Base-by-base conservation (phyloP, 768 basidiomycete species). In the Kwoniella heveanensis region DNA sequence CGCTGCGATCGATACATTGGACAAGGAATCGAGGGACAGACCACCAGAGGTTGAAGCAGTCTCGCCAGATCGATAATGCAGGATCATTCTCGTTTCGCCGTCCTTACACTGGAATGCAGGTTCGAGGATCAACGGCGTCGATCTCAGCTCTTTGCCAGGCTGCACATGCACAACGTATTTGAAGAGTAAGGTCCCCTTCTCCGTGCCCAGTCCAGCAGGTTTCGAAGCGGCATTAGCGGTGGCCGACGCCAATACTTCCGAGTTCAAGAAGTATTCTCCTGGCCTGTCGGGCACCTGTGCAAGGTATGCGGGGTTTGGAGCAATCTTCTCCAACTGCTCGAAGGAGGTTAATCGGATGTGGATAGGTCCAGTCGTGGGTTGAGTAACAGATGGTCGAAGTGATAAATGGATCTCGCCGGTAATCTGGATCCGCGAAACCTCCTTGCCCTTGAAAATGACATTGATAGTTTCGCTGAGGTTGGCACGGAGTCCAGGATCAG, bases 251-350 rank as follows among this genome's bases (percentile, higher is more conserved):
- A 79, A 76, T 1, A 75, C 69, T 54, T 76, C 73, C 12, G 75
- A 57, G 51, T 79, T 74, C 27, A 82, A 69, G 36, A 72, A 70
- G 69, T 79, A 82, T 63, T 81, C 80, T 32, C 81, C 81, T 1
- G 76, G 72, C 26, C 44, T 64, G 21, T 74, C 73, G n/a, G 77
- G 76, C 12, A 78, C 64, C 36, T 79, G 65, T 49, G 69, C 54
- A 13, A 82, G 66, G 64, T 74, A 81, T 2, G 75, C 69, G 21
- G 80, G 75, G 64, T 83, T 83, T 2, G 81, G 82, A 6, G 80
- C 82, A n/a, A 79, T 77, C 66, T 82, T 83, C 44, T 82, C 81
- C n/a, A 81, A 66, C 19, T 63, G 62, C 56, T 81, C 80, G 54
- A 81, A 81, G 9, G 68, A 57, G 4, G 71, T 72, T 32, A 83